phyloP scores from a whole-genome alignment of 2,329 filamentous ascomycete genomes.

The Trichoderma semiorbis region DNA sequence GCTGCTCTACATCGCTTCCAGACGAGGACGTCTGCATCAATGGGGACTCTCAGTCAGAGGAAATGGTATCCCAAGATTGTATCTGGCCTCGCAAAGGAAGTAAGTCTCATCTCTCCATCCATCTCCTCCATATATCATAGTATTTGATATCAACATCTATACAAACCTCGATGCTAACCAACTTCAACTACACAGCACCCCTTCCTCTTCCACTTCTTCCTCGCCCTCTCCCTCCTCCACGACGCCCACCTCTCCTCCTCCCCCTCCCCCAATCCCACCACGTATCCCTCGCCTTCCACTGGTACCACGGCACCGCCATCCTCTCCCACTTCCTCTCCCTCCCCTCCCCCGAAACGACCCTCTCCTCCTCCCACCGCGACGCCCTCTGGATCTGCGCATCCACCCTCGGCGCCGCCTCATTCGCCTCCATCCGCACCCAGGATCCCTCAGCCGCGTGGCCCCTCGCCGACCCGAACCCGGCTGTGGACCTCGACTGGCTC shows the following conservation, averaged over 20 bases:
- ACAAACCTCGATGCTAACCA: constrained; percentile 7
- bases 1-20: constrained; percentile 41
- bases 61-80: constrained; percentile 35
- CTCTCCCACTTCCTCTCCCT: constrained; percentile 43
- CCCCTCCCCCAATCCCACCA: constrained; percentile 24
- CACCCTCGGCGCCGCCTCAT: constrained; percentile 44
- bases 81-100: constrained; percentile 38
- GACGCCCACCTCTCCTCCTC: constrained; percentile 42
- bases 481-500: constrained; percentile 55
- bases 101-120: constrained; percentile 26
- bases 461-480: constrained; percentile 38
- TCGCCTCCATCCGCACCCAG: constrained; percentile 42
- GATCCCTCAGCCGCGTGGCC: constrained; percentile 53
- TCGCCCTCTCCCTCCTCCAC: constrained; percentile 52
- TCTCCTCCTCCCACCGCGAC: constrained; percentile 41
- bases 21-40: constrained; percentile 38
- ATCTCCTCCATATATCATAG: background rate
- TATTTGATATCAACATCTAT: constrained; percentile 7
- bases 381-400: constrained; percentile 46
- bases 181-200: constrained; percentile 36
- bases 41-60: constrained; percentile 34
- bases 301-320: constrained; percentile 45
- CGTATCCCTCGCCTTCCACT: constrained; percentile 42
- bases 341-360: constrained; percentile 25
- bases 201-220: constrained; percentile 53